Evolutionary conservation across 164 flowering plant species (phyloP), one percentile per base, ranked within the genome.

Genomic region (Vitis rotundifolia): DNA sequence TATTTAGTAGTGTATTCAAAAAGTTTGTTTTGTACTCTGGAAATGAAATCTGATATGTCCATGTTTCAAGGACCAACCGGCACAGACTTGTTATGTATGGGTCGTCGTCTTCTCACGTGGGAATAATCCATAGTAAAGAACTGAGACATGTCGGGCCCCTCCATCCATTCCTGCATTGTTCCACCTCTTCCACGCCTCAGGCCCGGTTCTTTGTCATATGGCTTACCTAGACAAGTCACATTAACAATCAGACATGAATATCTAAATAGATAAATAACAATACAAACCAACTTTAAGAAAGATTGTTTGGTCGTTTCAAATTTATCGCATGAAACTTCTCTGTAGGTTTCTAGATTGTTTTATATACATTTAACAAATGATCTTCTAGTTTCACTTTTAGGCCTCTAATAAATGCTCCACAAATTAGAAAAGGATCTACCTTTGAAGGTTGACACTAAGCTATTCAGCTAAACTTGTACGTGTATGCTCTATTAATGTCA

Each of bases 61-160:
- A 55, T 69, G 67, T 69, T 74, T 77, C 70, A 79, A 10, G 86
- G 86, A 69, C 59, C 75, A 49, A 50, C 56, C 13, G 79, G 85
- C 63, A 68, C 2, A 16, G 77, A 52, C 71, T 78, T 78, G 84
- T 84, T 84, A 64, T 84, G 87, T 66, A 82, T 75, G 59, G 87
- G 87, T 10, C 80, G 82, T 71, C 82, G 68, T 74, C 80, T 70
- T 78, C 76, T 78, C 3, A 78, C 77, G 8, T 16, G 49, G 8
- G 69, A 2, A 68, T 84, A 84, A 73, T 84, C 87, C 87, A 84
- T 84, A 0, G 82, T 78, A 48, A 74, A 77, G 56, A 55, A 73
- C 9, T 80, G 68, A 1, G 84, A 74, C 6, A 64, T 58, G 66
- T 82, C 79, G 19, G 29, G 10, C 22, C 56, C 71, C 4, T 83